phyloP scores from a whole-genome alignment of 2,329 filamentous ascomycete genomes.

The Sporothrix globosa region DNA sequence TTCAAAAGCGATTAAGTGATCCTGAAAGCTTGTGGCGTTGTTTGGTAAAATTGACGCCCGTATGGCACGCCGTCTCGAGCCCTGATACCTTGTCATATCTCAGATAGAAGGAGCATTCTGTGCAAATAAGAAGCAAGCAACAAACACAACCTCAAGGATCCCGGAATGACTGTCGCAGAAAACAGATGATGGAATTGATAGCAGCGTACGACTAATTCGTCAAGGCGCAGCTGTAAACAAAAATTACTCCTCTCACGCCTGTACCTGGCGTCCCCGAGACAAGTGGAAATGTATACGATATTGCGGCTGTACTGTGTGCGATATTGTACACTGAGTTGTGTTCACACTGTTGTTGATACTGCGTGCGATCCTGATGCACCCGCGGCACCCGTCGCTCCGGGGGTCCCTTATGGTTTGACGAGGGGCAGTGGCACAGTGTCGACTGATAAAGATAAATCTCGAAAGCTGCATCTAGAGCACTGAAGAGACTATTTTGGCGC shows the following conservation, averaged over 20 bases:
- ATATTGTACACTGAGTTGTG: background rate
- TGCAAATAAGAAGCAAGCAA: background rate
- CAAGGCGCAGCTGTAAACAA: background rate
- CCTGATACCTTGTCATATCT: background rate
- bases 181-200: conserved; percentile 8
- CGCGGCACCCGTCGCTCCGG: conserved; percentile 10
- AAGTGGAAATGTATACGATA: conserved; percentile 27
- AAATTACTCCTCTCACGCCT: background rate
- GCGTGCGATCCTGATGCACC: conserved; percentile 2
- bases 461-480: too few relatives aligned
- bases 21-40: background rate
- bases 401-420: background rate
- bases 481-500: too few relatives aligned
- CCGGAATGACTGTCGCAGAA: conserved; percentile 11
- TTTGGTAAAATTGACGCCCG: background rate
- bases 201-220: conserved; percentile 4
- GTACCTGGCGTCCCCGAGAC: conserved; percentile 21
- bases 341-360: background rate
- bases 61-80: background rate
- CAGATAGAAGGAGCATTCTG: background rate
- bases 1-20: background rate
- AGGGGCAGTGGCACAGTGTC: background rate
- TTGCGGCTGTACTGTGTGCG: conserved; percentile 12
- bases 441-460: background rate
- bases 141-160: background rate